Evolutionary conservation across 768 basidiomycete genomes (phyloP), one percentile per base, ranked within the genome.

Genomic region (Rhodotorula toruloides): DNA sequence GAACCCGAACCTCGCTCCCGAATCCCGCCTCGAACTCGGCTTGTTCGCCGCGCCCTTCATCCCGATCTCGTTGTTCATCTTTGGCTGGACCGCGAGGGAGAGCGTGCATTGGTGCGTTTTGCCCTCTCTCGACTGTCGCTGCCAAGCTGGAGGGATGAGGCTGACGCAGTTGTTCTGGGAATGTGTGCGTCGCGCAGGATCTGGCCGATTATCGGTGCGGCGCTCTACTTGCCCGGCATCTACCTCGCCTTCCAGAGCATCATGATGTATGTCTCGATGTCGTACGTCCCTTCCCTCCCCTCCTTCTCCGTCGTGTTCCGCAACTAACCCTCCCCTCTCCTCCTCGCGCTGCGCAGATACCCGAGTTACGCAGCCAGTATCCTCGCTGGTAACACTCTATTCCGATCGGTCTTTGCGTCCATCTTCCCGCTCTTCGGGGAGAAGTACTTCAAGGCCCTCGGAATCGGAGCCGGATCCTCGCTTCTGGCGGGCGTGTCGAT

Each of bases 371-470:
- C 77, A 5, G 79, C 77, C 0, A 73, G 73, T 1, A 73, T 77
- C 13, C 67, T 79, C 6, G 79, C 79, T 2, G 72, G 74, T 3
- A 79, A 78, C 64, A 75, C 74, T 50, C 72, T 79, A 48, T 74
- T 79, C 58, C 61, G 79, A 31, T 74, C 74, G 17, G 54, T 71
- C n/a, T 61, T 77, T 48, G 77, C 75, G 40, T 68, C 55, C 8
- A 47, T 57, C 10, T 61, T 63, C 58, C 63, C 67, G 21, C 68
- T 79, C 14, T 77, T 76, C 31, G 76, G 76, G 11, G 64, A 60
- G 25, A 68, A 71, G 4, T 59, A 77, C 40, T 78, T 77, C 64
- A 64, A 58, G 29, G 72, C 71, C 36, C 72, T 79, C n/a, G 76
- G 76, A 16, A 68, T 79, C 37, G 76, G 73, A 27, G 76, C 75